Conservation (phyloP, 495 filamentous ascomycete species). For the Barbatosphaeria neglecta region DNA sequence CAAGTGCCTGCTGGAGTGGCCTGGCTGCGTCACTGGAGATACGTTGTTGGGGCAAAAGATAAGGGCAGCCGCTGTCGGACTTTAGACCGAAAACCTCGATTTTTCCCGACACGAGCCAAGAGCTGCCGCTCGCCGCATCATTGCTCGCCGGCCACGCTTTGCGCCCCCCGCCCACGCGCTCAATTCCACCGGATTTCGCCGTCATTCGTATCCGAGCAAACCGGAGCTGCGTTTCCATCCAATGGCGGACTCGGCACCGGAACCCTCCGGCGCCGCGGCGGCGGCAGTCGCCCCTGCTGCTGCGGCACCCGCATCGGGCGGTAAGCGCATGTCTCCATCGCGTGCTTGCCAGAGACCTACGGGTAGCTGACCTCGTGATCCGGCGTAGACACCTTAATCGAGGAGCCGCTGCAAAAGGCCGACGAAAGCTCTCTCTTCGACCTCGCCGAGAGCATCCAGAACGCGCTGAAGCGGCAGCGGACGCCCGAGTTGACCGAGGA, state of each 20-base stretch:
- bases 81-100: conserved; percentile 16
- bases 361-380: neutral
- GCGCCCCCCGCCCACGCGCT: neutral
- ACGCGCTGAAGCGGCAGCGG: conserved; percentile 19
- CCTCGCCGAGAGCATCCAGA: neutral
- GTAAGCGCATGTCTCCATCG: neutral
- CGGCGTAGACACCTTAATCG: neutral
- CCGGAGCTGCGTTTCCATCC: neutral
- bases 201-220: neutral
- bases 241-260: neutral
- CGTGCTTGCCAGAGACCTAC: neutral
- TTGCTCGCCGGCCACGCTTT: neutral
- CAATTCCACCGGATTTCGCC: neutral
- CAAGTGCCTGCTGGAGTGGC: neutral
- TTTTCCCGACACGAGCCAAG: conserved; percentile 19
- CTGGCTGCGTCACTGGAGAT: conserved; percentile 26
- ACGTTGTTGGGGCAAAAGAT: conserved; percentile 29
- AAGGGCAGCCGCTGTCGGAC: conserved; percentile 29
- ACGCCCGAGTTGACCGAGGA: conserved; percentile 16
- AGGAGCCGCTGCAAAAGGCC: neutral
- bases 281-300: neutral
- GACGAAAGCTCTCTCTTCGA: neutral
- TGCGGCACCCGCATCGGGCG: neutral
- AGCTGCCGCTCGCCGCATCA: too few species aligned
- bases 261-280: neutral